phyloP scores from a whole-genome alignment of 2,329 filamentous ascomycete genomes.

The Botrytis paeoniae region DNA sequence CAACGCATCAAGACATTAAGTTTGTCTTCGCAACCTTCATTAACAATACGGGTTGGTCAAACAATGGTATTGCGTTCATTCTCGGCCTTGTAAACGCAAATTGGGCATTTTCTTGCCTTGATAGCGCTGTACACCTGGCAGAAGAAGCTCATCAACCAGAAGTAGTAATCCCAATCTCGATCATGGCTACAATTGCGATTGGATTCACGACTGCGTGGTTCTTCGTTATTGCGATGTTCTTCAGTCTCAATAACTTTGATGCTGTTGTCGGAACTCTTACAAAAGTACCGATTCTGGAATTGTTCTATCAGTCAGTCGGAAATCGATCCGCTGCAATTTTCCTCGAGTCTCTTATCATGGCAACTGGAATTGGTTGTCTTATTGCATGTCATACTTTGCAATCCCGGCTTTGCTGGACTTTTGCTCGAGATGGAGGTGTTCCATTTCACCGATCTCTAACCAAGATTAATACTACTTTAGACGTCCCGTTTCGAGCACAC shows the following conservation, averaged over 20 bases:
- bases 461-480: slow-evolving; percentile 9
- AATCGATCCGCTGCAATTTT: slow-evolving; percentile 1
- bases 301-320: slow-evolving; percentile 13
- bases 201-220: slow-evolving; percentile 16
- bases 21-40: slow-evolving; percentile 22
- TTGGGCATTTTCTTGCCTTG: slow-evolving; percentile 19
- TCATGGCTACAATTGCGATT: slow-evolving; percentile 17
- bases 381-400: slow-evolving; percentile 16
- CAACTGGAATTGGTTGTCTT: slow-evolving; percentile 10
- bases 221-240: slow-evolving; percentile 18
- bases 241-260: slow-evolving; percentile 19
- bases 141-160: slow-evolving; percentile 20
- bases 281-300: slow-evolving; percentile 10
- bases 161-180: slow-evolving; percentile 15
- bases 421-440: slow-evolving; percentile 20
- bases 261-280: slow-evolving; percentile 9
- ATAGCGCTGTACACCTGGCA: slow-evolving; percentile 18
- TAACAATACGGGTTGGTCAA: slow-evolving; percentile 21
- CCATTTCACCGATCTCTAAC: slow-evolving; percentile 10
- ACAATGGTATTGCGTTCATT: slow-evolving; percentile 18
- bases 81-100: slow-evolving; percentile 19
- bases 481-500: slow-evolving; percentile 20
- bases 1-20: slow-evolving; percentile 15
- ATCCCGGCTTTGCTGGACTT: slow-evolving; percentile 20
- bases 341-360: slow-evolving; percentile 16